Conservation (phyloP, 2,329 filamentous ascomycete species). For the Xylaria sp. region DNA sequence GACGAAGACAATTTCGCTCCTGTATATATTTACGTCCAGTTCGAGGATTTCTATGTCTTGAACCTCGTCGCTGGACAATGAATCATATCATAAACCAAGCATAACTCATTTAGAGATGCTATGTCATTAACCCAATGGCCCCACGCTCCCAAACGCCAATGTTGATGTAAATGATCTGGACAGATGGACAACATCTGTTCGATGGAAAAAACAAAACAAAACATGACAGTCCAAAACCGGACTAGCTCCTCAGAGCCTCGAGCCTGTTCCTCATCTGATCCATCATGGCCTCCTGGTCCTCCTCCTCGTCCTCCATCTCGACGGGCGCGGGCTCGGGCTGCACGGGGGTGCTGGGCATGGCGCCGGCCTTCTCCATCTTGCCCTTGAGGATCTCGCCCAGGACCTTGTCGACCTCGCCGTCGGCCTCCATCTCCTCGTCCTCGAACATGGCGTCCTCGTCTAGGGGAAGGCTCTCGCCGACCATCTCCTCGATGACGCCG, state of each 20-base stretch:
- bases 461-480: conserved; percentile 84
- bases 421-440: conserved; percentile 78
- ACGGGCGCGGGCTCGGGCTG: conserved; percentile 61
- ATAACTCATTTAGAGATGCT: conserved; percentile 30
- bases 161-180: conserved; percentile 23
- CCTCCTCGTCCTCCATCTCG: conserved; percentile 73
- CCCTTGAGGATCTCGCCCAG: conserved; percentile 90
- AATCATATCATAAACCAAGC: conserved; percentile 15
- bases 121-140: conserved; percentile 32
- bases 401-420: conserved; percentile 89
- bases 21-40: conserved; percentile 31
- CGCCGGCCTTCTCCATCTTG: conserved; percentile 73
- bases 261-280: conserved; percentile 93
- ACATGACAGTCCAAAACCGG: background rate
- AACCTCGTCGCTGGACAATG: conserved; percentile 18
- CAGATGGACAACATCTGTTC: conserved; percentile 19
- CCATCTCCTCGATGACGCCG: conserved; percentile 98
- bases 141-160: conserved; percentile 40
- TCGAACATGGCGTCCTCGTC: conserved; percentile 76
- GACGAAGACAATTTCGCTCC: conserved; percentile 14
- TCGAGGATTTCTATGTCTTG: conserved; percentile 13
- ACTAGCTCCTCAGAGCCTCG: conserved; percentile 86
- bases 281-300: conserved; percentile 89
- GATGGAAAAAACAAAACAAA: background rate
- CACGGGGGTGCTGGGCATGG: conserved; percentile 65